Conservation (phyloP, 352 stramenopile genomes). For the Pilasporangium apinafurcum region DNA sequence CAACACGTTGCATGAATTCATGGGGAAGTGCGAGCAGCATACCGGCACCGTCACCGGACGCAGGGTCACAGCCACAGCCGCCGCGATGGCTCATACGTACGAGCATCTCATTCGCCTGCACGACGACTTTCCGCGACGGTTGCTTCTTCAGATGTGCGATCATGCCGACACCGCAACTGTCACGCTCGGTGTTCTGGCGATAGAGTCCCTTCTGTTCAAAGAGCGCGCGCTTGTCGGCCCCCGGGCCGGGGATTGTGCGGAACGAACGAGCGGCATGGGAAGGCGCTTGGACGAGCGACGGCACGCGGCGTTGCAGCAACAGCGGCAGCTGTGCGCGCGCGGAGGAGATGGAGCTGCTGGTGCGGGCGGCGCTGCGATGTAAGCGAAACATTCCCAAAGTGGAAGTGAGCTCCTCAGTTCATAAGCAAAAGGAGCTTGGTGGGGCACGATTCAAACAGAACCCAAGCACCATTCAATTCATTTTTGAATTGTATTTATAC, state of each 20-base stretch:
- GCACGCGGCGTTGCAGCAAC: constrained; percentile 10
- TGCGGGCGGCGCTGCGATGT: constrained; percentile 19
- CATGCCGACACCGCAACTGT: constrained; percentile 93
- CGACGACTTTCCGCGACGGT: constrained; percentile 84
- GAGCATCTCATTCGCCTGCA: constrained; percentile 96
- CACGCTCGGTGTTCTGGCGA: constrained; percentile 42
- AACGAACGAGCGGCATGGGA: constrained; percentile 18
- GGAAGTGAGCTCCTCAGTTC: constrained; percentile 9
- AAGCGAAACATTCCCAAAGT: constrained; percentile 35
- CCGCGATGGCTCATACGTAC: constrained; percentile 94
- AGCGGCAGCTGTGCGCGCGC: constrained; percentile 6
- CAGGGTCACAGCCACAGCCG: constrained; percentile 94
- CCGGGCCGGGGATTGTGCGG: constrained; percentile 30
- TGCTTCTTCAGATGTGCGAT: constrained; percentile 95
- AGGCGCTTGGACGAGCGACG: constrained; percentile 8
- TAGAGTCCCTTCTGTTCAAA: constrained; percentile 60
- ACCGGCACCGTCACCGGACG: constrained; percentile 88
- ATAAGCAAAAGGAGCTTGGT: constrained; percentile 3
- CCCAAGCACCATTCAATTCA: constrained; percentile 13
- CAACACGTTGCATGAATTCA: constrained; percentile 88
- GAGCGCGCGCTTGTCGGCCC: constrained; percentile 42
- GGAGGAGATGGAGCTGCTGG: constrained; percentile 9
- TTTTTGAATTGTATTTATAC: constrained; percentile 15
- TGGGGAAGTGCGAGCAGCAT: constrained; percentile 97
- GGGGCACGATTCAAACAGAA: constrained; percentile 7